Base-by-base conservation (phyloP, 139 green algal genomes). In the Picochlorum costavermella region DNA sequence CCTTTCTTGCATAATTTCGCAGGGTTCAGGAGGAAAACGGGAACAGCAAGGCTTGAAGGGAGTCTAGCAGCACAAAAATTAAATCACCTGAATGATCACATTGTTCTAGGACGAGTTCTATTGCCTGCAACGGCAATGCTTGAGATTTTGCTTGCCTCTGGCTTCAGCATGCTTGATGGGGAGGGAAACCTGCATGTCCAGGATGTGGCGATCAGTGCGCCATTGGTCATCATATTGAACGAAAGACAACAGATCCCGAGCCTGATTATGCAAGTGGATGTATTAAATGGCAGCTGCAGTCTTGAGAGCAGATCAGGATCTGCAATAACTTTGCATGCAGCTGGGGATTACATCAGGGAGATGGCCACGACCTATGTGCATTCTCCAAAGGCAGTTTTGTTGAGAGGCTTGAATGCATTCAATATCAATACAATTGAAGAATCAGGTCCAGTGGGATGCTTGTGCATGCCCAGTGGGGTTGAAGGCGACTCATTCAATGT, bases 71-170 rank as follows among this genome's bases (percentile, higher is more conserved):
- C 31, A 4, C 10, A 10, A 4, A 23, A 66, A 6, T 50, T 83
- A 9, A 68, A 72, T 2, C 84, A 77, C 50, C 69, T 92, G 25
- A 55, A 65, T 9, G 76, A 96, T 49, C 88, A 96, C 57, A 30
- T 68, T 12, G 84, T 91, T 26, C 48, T 65, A 13, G 82, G 80
- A 3, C 53, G 73, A 23, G 62, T 73, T 12, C 70, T 92, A 6
- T 74, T 92, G 60, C 85, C 85, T 6, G 85, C 70, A 10, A 72
- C 84, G 6, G 83, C 76, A 51, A 89, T 90, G 79, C 53, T 87
- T 17, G 85, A 92, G 69, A 61, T 82, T 2, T 74, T 70, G 2
- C 60, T 79, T 9, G 83, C 84, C 1, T 58, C 75, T 4, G 80
- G 65, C 37, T 44, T 12, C 16, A 64, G 43, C 0, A 12, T 25